Evolutionary conservation across 257 asterid genomes (phyloP), one percentile per base, ranked within the genome.

Genomic region (Nicotiana paniculata): DNA sequence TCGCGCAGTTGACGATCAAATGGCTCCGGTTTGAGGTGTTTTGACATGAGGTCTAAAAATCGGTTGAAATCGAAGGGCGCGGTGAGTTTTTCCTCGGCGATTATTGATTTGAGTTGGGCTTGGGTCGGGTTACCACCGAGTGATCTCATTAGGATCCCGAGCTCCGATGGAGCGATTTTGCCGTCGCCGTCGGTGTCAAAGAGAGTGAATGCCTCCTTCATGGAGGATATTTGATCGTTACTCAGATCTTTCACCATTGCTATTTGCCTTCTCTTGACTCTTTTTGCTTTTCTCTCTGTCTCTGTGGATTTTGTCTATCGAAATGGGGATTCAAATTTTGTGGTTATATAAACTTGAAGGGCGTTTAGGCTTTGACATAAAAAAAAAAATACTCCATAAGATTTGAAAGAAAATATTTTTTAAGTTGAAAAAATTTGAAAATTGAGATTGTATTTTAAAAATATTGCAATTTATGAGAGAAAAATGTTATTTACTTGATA

Each of bases 1-100:
- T 93, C 98, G 78, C 97, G 93, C 3, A 93, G 90, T 88, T 88
- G 98, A 77, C 98, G 97, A 85, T 93, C 98, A 86, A 93, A 93
- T 2, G 98, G 93, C 89, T 91, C 96, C 11, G 94, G 93, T 83
- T 91, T 91, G 83, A 91, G 81, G 79, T 91, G 96, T 85, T 89
- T 91, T 18, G 92, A 63, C 96, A 91, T 91, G 51, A 90, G 90
- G 63, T 90, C 91, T 1, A 90, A 77, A 79, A 91, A 91, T 1
- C 93, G 85, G 17, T 33, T 80, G 86, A 91, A 90, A 86, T 91
- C 93, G 76, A 91, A 91, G 10, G 95, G 90, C 4, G 95, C 75
- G 39, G 48, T 80, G 81, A 91, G 93, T 66, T 81, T 89, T 84
- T 91, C 95, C 77, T 86, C 89, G 67, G 89, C 3, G 51, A 90